These are phyloP conservation scores for Wickerhamomyces pijperi DNA, from an alignment of 805 yeast species.

Conservation along the genomic window DNA sequence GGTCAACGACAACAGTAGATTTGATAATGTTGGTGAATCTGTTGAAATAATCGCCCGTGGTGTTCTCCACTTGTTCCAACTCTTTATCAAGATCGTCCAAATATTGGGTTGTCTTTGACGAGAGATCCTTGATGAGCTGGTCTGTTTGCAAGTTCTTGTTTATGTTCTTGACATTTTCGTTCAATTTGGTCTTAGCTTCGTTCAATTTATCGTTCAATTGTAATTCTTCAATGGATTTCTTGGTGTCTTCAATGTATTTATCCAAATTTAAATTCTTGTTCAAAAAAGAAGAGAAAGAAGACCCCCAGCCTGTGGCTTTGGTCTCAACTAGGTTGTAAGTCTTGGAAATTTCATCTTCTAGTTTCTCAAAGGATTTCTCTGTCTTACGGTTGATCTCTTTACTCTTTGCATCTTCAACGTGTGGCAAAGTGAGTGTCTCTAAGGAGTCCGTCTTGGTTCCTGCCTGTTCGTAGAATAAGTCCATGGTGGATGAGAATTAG, in stretches of 20 bases:
- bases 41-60: slow-evolving; percentile 49
- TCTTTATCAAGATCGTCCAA: slow-evolving; percentile 66
- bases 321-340: slow-evolving; percentile 36
- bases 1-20: slow-evolving; percentile 24
- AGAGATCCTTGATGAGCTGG: slow-evolving; percentile 6
- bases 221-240: slow-evolving; percentile 13
- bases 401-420: slow-evolving; percentile 10
- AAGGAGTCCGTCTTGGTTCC: slow-evolving; percentile 8
- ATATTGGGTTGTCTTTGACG: slow-evolving; percentile 41
- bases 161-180: slow-evolving; percentile 6
- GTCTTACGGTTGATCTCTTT: slow-evolving; percentile 30
- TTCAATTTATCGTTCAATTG: slow-evolving; percentile 11
- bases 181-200: slow-evolving; percentile 6
- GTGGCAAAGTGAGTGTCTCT: slow-evolving; percentile 11
- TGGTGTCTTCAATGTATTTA: slow-evolving; percentile 19
- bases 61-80: slow-evolving; percentile 61
- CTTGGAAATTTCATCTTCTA: slow-evolving; percentile 43
- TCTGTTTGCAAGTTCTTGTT: slow-evolving; percentile 8
- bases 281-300: slow-evolving; percentile 21
- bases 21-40: slow-evolving; percentile 48
- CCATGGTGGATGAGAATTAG: slow-evolving; percentile 14
- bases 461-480: slow-evolving; percentile 9
- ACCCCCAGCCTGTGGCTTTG: slow-evolving; percentile 26
- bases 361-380: slow-evolving; percentile 36
- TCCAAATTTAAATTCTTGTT: slow-evolving; percentile 23